A percentile compares a stretch with the other conserved stretches of the same genome.
Conservation (phyloP, 495 filamentous ascomycete genomes). For the Endocarpon pusillum region DNA sequence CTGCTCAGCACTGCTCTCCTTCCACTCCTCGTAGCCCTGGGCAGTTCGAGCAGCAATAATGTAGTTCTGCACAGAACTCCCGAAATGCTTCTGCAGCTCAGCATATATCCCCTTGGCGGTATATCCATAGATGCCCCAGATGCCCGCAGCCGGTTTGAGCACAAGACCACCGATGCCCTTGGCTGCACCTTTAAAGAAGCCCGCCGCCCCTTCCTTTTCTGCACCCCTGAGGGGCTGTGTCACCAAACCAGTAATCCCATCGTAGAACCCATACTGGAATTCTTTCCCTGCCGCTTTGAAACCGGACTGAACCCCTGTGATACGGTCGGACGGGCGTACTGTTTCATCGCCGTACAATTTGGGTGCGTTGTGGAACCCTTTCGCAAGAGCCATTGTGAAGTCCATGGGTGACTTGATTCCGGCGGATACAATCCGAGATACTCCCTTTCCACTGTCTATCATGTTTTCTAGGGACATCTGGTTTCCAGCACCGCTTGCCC, state of each 20-base stretch:
- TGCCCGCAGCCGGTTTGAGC: conserved; percentile 49
- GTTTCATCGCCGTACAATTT: conserved; percentile 63
- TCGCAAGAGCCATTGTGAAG: conserved; percentile 57
- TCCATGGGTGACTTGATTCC: conserved; percentile 67
- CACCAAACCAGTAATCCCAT: conserved; percentile 54
- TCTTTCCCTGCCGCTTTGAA: conserved; percentile 48
- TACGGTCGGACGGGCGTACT: conserved; percentile 48
- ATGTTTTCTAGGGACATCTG: conserved; percentile 34
- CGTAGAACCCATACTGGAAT: conserved; percentile 48
- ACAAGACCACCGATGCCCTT: conserved; percentile 58
- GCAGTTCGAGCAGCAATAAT: conserved; percentile 54
- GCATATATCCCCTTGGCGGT: conserved; percentile 61
- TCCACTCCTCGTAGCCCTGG: conserved; percentile 51
- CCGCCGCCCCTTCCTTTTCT: conserved; percentile 47
- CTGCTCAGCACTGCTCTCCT: conserved; percentile 30
- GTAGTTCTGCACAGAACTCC: conserved; percentile 46
- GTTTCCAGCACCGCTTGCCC: conserved; percentile 4
- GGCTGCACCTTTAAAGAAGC: conserved; percentile 58
- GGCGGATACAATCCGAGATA: conserved; percentile 49
- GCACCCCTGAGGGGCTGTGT: conserved; percentile 52
- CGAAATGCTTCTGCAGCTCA: conserved; percentile 46
- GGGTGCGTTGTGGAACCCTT: conserved; percentile 75
- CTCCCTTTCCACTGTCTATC: conserved; percentile 41
- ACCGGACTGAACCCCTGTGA: conserved; percentile 52
- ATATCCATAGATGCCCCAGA: conserved; percentile 56